Evolutionary conservation across 2,329 filamentous ascomycete species (phyloP).

Genomic region (Dryadomyces quercivorus): DNA sequence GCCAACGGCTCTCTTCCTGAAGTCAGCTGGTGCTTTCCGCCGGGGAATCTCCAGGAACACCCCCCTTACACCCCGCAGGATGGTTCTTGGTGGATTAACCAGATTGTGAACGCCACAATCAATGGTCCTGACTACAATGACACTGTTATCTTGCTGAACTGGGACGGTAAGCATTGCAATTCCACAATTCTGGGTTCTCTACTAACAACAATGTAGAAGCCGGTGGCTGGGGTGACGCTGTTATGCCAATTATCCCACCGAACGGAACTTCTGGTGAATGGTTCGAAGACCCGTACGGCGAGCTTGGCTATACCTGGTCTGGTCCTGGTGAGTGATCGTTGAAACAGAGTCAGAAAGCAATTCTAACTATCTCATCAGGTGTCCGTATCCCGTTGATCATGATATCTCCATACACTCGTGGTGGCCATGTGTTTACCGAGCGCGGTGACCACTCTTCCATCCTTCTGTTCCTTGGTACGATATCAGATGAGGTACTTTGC

Average conservation of each 20-base stretch:
- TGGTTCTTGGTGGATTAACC: constrained; percentile 41
- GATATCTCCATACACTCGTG: constrained; percentile 42
- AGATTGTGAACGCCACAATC: constrained; percentile 36
- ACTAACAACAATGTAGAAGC: constrained; percentile 24
- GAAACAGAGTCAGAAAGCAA: background rate
- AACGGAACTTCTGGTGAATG: constrained; percentile 38
- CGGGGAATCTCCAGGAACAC: constrained; percentile 38
- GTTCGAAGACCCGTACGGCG: constrained; percentile 28
- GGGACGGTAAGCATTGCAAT: constrained; percentile 24
- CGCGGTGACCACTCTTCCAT: constrained; percentile 43
- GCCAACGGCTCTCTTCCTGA: constrained; percentile 37
- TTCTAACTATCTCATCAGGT: constrained; percentile 8
- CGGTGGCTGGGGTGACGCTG: constrained; percentile 42
- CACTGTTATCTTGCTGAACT: constrained; percentile 37
- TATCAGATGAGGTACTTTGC: constrained; percentile 12
- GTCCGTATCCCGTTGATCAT: constrained; percentile 42
- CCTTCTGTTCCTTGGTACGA: constrained; percentile 37
- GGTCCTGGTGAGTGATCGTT: constrained; percentile 16
- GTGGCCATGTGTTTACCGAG: constrained; percentile 40
- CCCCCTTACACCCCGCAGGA: constrained; percentile 39
- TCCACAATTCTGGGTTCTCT: background rate
- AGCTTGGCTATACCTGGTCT: constrained; percentile 24
- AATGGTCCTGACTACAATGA: constrained; percentile 33
- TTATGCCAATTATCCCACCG: constrained; percentile 36
- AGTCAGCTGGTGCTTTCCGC: constrained; percentile 39